Evolutionary conservation across 2,329 filamentous ascomycete genomes (phyloP).

Genomic region (Epichloe aotearoae): DNA sequence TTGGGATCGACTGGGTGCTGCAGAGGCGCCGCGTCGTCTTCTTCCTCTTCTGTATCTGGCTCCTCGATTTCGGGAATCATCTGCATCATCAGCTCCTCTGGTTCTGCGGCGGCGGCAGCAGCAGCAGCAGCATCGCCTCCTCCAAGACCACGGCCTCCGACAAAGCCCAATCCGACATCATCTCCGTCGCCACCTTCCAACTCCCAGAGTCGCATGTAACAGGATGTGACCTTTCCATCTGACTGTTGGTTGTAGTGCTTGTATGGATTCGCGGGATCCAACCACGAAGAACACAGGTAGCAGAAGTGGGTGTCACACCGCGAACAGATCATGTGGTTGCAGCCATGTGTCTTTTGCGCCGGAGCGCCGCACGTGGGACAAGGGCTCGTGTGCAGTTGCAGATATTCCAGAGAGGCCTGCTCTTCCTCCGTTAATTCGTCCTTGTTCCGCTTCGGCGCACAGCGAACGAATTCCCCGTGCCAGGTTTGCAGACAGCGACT

Average conservation of each 20-base stretch:
- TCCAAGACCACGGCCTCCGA: constrained; percentile 20
- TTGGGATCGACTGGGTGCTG: constrained; percentile 15
- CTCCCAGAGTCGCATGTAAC: constrained; percentile 84
- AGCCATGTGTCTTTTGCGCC: constrained; percentile 82
- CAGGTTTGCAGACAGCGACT: constrained; percentile 57
- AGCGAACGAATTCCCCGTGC: constrained; percentile 75
- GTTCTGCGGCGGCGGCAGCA: neutral
- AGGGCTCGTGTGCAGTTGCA: constrained; percentile 66
- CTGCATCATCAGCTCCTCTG: neutral
- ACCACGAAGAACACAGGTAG: constrained; percentile 83
- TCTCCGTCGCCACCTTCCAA: constrained; percentile 65
- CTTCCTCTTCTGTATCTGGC: constrained; percentile 11
- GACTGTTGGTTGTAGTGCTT: constrained; percentile 66
- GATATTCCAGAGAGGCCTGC: constrained; percentile 72
- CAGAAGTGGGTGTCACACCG: constrained; percentile 89
- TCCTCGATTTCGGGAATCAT: constrained; percentile 9
- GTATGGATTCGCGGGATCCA: constrained; percentile 72
- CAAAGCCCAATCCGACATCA: constrained; percentile 33
- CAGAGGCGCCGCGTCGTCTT: constrained; percentile 11
- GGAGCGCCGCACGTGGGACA: constrained; percentile 81
- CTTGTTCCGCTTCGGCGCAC: constrained; percentile 50
- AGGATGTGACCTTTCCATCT: constrained; percentile 41
- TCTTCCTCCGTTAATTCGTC: constrained; percentile 73
- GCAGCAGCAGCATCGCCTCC: neutral
- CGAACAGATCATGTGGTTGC: constrained; percentile 94